Evolutionary conservation across 192 early-diverging fungal species (phyloP), one percentile per base, ranked within the genome.

Genomic region (Backusella luteola): DNA sequence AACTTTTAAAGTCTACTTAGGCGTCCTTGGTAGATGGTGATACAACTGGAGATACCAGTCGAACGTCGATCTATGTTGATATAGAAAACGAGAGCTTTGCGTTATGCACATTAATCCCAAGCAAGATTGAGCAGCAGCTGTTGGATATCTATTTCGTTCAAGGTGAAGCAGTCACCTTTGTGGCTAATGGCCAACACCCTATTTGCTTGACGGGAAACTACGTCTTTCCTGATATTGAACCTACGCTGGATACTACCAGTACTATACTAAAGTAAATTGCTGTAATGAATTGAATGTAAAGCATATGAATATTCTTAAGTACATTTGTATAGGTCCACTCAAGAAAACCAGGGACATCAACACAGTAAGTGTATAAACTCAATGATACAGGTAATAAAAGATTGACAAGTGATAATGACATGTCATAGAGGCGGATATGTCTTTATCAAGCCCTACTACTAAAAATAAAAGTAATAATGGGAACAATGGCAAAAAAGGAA

Each of bases 121-220:
- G 90, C 68, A 84, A 88, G 71, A 76, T 88, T 53, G 93, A 98
- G 78, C 93, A 96, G 84, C 91, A 94, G 84, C 53, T 75, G 1
- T 80, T 98, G 67, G 88, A 93, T 41, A 68, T 91, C 35, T 76
- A 78, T 15, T 88, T 93, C 53, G 86, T 86, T 35, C 90, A 95
- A 70, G 92, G 91, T 69, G 94, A 95, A 75, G 93, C 93, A 73
- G 86, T 96, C 74, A 92, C 90, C 6, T 94, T 97, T 79, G 82
- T 88, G 32, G 83, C 87, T 42, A 79, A 78, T 19, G 96, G 96
- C 17, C 76, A 91, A 32, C 85, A 83, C 73, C 14, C 87, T 42
- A 78, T 94, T 32, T 86, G 93, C 74, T 76, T 95, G 73, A 89
- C 89, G 78, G 92, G 92, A 44, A 91, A 92, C 86, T 89, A 92